Evolutionary conservation across 2,329 filamentous ascomycete species (phyloP).

Genomic region (Neocucurbitaria cava): DNA sequence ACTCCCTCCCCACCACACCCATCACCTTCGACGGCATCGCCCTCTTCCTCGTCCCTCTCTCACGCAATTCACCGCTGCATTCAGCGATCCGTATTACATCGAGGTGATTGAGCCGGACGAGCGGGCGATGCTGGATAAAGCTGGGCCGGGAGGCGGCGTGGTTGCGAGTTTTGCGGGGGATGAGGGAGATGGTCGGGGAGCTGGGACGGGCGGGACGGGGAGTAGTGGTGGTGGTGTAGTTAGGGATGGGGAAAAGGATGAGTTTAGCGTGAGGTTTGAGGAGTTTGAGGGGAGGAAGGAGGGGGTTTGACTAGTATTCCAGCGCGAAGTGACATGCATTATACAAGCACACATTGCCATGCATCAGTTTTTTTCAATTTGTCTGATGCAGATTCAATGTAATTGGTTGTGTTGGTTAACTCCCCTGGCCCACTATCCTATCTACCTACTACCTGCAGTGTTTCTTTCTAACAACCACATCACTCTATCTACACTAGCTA

Average conservation of each 20-base stretch:
- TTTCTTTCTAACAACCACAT: no score
- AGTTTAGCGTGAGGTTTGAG: neutral
- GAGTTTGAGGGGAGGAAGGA: neutral
- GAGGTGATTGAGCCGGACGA: conserved; percentile 41
- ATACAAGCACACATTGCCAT: no score
- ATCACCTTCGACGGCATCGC: conserved; percentile 42
- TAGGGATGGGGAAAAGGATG: neutral
- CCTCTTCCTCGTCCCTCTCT: conserved; percentile 38
- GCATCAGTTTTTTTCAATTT: no score
- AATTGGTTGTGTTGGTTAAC: no score
- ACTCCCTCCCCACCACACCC: conserved; percentile 13
- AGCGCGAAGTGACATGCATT: no score
- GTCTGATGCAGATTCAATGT: no score
- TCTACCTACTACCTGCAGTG: no score
- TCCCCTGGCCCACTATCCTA: no score
- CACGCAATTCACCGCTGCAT: conserved; percentile 33
- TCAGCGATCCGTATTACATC: conserved; percentile 42
- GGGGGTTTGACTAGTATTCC: no score
- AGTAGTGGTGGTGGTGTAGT: no score
- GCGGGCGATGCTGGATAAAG: conserved; percentile 39
- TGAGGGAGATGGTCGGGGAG: conserved; percentile 21
- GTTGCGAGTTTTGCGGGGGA: conserved; percentile 22
- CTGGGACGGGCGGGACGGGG: no score
- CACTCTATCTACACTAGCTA: no score
- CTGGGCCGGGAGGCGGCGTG: conserved; percentile 18